Evolutionary conservation across 768 basidiomycete genomes (phyloP).

Genomic region (Termitomyces sp.): DNA sequence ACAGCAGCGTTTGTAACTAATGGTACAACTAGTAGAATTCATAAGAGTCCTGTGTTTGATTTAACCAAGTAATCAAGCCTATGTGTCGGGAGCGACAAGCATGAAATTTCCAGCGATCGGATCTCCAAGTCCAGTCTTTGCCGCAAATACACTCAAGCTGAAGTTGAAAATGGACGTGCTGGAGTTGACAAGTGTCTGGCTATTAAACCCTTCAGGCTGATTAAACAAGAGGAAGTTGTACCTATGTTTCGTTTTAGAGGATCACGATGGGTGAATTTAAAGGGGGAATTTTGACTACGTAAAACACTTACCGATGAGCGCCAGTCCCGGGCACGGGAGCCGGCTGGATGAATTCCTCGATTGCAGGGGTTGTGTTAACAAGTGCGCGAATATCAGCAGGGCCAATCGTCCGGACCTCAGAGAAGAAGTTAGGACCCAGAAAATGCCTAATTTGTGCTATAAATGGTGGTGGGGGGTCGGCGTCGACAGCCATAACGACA

Average conservation of each 20-base stretch:
- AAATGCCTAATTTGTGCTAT: background rate
- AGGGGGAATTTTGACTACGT: no score
- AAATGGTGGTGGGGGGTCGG: background rate
- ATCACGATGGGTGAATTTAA: background rate
- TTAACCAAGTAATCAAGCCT: background rate
- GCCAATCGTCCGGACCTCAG: background rate
- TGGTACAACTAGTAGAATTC: background rate
- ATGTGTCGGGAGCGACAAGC: background rate
- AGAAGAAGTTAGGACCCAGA: background rate
- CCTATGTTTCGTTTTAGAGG: background rate
- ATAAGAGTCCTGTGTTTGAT: no score
- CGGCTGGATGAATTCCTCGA: background rate
- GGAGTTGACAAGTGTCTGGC: background rate
- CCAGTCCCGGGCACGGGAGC: background rate
- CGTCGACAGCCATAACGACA: background rate
- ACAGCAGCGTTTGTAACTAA: background rate
- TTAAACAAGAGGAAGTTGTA: background rate
- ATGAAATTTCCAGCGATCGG: background rate
- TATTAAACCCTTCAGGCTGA: background rate
- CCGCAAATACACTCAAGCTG: background rate
- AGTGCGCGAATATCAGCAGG: background rate
- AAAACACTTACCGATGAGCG: background rate
- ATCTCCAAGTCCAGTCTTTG: background rate
- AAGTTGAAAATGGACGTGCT: background rate
- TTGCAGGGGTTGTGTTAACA: background rate